Evolutionary conservation across 805 yeast species (phyloP), one percentile per base, ranked within the genome.

Genomic region (Starmerella stellata): DNA sequence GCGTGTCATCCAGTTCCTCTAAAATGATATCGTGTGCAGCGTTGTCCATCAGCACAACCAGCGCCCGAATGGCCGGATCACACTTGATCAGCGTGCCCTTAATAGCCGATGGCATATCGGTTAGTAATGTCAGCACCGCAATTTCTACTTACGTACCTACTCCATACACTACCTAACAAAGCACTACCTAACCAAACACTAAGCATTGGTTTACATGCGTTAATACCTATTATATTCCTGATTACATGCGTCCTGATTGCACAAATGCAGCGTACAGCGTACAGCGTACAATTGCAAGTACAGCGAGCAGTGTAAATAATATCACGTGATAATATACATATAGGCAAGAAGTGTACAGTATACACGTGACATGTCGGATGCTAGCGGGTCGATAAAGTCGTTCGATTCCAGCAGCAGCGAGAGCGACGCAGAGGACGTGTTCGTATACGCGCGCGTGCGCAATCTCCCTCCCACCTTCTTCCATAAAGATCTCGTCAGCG

Each of bases 41-140:
- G 0, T 81, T 62, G 56, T 90, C 96, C 32, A 87, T 78, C 54
- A 75, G 78, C 18, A 87, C 60, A 2, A 87, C 80, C 36, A 87
- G 63, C 0, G 96, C 94, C 45, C 74, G 69, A 45, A 87, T 83
- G 1, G 95, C 81, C 1, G 98, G 96, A 55, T 87, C 98, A 56
- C 95, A 60, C 44, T 58, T 62, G 17, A 59, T 49, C 17, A 59
- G 47, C 27, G 52, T 52, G 23, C 64, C 65, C 44, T 40, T 38
- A 21, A 47, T 49, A 27, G 54, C 51, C 30, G 48, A 39, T 4
- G 50, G 46, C 47, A 46, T 53, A 4, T 29, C 19, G 9, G 19
- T 29, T 15, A 11, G 11, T 23, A 7, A 23, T 23, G 25, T 23
- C n/a, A n/a, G n/a, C n/a, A n/a, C n/a, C n/a, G n/a, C n/a, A n/a